A percentile compares a stretch with the other conserved stretches of the same genome.
phyloP scores from a whole-genome alignment of 768 basidiomycete species.

The Termitomyces eurrhizus region DNA sequence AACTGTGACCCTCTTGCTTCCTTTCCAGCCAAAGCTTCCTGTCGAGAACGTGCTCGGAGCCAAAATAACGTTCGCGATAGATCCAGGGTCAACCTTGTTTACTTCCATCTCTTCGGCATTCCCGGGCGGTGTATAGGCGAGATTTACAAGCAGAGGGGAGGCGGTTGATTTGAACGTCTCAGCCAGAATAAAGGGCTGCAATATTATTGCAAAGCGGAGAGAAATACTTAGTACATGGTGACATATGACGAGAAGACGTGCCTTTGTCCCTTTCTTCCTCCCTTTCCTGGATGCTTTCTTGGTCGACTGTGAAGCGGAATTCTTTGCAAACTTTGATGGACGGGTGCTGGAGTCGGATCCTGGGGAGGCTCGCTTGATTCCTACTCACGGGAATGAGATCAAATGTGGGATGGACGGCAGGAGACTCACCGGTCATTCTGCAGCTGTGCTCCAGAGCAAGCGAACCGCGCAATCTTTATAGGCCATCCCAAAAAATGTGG shows the following conservation, averaged over 20 bases:
- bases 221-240: constrained; percentile 5
- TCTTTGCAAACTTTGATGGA: constrained; percentile 50
- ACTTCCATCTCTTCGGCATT: constrained; percentile 33
- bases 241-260: constrained; percentile 15
- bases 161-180: constrained; percentile 62
- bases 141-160: constrained; percentile 59
- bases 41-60: constrained; percentile 61
- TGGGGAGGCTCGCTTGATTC: constrained; percentile 45
- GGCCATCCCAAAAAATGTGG: background rate
- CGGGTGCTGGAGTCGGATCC: constrained; percentile 35
- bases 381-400: constrained; percentile 5
- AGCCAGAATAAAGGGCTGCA: constrained; percentile 42
- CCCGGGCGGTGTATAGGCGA: constrained; percentile 56
- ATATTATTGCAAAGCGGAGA: constrained; percentile 1
- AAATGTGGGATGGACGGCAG: background rate
- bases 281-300: constrained; percentile 27
- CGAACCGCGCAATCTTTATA: constrained; percentile 5
- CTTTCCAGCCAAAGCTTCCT: constrained; percentile 87
- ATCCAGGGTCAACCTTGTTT: constrained; percentile 50
- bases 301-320: constrained; percentile 30
- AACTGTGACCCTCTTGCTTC: constrained; percentile 59
- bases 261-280: constrained; percentile 53
- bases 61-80: constrained; percentile 54
- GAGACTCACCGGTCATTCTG: background rate
- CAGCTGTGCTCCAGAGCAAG: too few species aligned